Evolutionary conservation across 768 basidiomycete species (phyloP).

Genomic region (Wakefieldia striispora): DNA sequence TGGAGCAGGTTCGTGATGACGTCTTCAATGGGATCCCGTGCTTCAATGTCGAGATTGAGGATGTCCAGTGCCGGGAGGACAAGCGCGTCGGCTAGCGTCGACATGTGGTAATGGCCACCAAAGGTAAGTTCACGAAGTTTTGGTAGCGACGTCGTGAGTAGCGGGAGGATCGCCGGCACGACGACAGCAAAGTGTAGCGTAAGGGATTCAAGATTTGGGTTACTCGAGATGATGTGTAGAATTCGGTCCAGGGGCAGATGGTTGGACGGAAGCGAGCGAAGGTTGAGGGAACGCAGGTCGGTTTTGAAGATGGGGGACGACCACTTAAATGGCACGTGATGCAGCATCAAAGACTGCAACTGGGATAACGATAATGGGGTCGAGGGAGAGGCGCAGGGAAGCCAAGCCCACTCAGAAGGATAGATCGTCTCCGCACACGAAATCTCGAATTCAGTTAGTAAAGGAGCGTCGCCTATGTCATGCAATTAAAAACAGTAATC

Average conservation of each 20-base stretch:
- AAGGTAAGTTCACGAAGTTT: slow-evolving; percentile 54
- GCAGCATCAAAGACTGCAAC: slow-evolving; percentile 58
- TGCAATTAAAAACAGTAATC: slow-evolving; percentile 3
- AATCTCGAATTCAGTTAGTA: slow-evolving; percentile 74
- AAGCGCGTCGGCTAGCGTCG: slow-evolving; percentile 59
- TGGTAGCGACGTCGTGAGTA: slow-evolving; percentile 50
- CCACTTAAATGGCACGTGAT: slow-evolving; percentile 76
- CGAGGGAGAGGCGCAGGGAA: slow-evolving; percentile 49
- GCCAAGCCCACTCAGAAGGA: slow-evolving; percentile 69
- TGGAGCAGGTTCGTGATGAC: slow-evolving; percentile 58
- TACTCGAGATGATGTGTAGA: slow-evolving; percentile 60
- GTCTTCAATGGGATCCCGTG: slow-evolving; percentile 74
- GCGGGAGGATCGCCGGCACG: slow-evolving; percentile 60
- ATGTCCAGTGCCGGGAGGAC: slow-evolving; percentile 55
- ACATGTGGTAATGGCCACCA: slow-evolving; percentile 66
- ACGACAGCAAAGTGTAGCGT: slow-evolving; percentile 63
- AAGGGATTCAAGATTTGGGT: slow-evolving; percentile 53
- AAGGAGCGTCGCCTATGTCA: slow-evolving; percentile 62
- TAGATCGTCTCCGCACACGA: slow-evolving; percentile 66
- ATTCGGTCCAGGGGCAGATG: slow-evolving; percentile 68
- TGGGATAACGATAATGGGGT: slow-evolving; percentile 40
- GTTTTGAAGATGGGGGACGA: slow-evolving; percentile 68
- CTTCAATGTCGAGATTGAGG: slow-evolving; percentile 68
- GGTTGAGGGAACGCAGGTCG: slow-evolving; percentile 54
- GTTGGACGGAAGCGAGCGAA: slow-evolving; percentile 62